These are phyloP conservation scores for Phalaenopsis equestris DNA, from an alignment of 106 monocot genomes.

Conservation along the genomic window DNA sequence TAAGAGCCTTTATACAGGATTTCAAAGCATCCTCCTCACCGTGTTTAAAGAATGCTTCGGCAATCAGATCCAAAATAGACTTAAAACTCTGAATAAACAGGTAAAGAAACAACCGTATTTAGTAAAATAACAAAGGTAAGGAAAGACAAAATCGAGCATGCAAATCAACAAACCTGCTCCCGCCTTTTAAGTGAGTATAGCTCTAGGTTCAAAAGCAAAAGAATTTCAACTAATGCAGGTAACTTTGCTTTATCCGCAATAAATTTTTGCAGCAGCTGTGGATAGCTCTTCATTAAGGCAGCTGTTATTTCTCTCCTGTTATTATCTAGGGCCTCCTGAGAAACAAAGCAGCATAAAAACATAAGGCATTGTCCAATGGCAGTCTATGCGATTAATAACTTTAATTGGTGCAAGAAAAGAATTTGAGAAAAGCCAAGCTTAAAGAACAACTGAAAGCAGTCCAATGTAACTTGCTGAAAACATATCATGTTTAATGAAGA, in stretches of 20 bases:
- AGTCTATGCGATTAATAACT: background rate
- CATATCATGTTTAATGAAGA: background rate
- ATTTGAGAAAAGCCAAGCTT: background rate
- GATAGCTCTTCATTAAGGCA: conserved; percentile 81
- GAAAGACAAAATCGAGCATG: conserved; percentile 3
- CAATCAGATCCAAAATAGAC: conserved; percentile 58
- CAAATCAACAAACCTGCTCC: conserved; percentile 56
- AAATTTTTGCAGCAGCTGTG: conserved; percentile 74
- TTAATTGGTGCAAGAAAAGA: background rate
- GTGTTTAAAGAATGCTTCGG: conserved; percentile 92
- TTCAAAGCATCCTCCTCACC: conserved; percentile 83
- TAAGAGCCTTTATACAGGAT: conserved; percentile 77
- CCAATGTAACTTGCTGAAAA: background rate
- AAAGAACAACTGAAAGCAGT: background rate
- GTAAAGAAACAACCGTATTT: background rate
- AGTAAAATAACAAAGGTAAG: background rate
- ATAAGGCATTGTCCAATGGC: background rate
- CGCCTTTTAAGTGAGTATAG: conserved; percentile 88
- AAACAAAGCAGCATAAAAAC: background rate
- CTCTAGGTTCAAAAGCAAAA: conserved; percentile 74
- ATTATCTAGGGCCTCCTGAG: conserved; percentile 78
- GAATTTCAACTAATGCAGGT: conserved; percentile 71
- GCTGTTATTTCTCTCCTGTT: conserved; percentile 61
- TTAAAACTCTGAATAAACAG: conserved; percentile 60
- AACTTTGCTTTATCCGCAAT: conserved; percentile 87